Percentiles rank a stretch among this genome's conserved stretches.
phyloP scores from a whole-genome alignment of 73 alveolate genomes.

The Tetrahymena elliotti region DNA sequence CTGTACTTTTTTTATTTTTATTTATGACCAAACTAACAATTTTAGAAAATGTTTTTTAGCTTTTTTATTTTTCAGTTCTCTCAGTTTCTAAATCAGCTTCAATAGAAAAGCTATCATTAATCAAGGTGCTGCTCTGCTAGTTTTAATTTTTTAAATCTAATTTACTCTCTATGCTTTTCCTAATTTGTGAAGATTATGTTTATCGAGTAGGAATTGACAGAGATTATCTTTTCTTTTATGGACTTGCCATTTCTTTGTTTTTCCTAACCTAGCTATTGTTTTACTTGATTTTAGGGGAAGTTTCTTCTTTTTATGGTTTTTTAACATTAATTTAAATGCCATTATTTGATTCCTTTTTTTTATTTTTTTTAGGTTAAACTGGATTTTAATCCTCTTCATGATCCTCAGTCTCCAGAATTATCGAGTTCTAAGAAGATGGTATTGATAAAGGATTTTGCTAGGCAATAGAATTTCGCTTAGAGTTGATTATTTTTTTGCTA shows the following conservation, averaged over 20 bases:
- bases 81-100: neutral
- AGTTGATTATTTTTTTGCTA: neutral
- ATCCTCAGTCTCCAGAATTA: neutral
- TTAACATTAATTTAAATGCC: neutral
- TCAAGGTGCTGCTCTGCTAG: neutral
- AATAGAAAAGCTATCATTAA: neutral
- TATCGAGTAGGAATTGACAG: neutral
- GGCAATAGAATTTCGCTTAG: neutral
- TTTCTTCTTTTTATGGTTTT: neutral
- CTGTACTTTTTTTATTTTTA: neutral
- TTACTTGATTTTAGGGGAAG: neutral
- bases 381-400: neutral
- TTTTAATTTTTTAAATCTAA: neutral
- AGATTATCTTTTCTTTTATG: neutral
- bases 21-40: neutral
- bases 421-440: neutral
- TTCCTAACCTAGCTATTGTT: neutral
- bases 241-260: neutral
- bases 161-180: neutral
- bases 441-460: neutral
- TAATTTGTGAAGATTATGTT: neutral
- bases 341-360: neutral
- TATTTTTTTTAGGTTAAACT: neutral
- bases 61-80: neutral
- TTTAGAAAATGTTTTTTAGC: neutral